phyloP scores from a whole-genome alignment of 139 green algal genomes.

The Chlorella sp. region DNA sequence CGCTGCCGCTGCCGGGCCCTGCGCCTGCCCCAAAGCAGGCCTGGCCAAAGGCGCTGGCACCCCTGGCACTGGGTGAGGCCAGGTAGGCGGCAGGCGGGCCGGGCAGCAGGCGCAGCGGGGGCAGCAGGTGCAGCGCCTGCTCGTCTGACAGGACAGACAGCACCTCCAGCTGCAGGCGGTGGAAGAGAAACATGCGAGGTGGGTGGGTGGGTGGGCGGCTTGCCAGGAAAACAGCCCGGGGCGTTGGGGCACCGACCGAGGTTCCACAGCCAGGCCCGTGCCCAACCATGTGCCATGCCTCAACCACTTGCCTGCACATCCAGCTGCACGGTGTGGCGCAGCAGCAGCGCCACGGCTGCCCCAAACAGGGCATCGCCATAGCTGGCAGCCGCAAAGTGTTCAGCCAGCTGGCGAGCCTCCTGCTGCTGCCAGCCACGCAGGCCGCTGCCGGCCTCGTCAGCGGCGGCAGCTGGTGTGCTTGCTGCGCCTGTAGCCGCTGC shows the following conservation, averaged over 20 bases:
- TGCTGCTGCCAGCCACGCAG: constrained; percentile 22
- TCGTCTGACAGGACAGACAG: constrained; percentile 40
- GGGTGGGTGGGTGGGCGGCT: no score
- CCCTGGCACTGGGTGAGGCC: not conserved
- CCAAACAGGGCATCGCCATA: constrained; percentile 66
- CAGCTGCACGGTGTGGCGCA: constrained; percentile 19
- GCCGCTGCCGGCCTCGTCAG: not conserved
- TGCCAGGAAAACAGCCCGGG: no score
- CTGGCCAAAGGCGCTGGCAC: not conserved
- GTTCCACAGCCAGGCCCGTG: no score
- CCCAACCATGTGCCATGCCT: no score
- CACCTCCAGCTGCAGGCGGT: constrained; percentile 48
- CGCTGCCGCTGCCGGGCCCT: not conserved
- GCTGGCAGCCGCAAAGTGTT: constrained; percentile 52
- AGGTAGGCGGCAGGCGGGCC: constrained; percentile 22
- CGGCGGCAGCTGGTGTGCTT: not conserved
- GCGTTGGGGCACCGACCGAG: no score
- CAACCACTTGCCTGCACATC: constrained; percentile 24
- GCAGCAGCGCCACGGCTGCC: constrained; percentile 47
- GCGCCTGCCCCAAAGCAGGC: not conserved
- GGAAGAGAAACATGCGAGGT: not conserved
- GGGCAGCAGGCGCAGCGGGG: constrained; percentile 39
- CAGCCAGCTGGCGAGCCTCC: constrained; percentile 48
- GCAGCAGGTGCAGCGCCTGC: constrained; percentile 63
- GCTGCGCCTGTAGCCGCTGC: not conserved